Evolutionary conservation across 495 filamentous ascomycete genomes (phyloP).

Genomic region (Penicillium turbatum): DNA sequence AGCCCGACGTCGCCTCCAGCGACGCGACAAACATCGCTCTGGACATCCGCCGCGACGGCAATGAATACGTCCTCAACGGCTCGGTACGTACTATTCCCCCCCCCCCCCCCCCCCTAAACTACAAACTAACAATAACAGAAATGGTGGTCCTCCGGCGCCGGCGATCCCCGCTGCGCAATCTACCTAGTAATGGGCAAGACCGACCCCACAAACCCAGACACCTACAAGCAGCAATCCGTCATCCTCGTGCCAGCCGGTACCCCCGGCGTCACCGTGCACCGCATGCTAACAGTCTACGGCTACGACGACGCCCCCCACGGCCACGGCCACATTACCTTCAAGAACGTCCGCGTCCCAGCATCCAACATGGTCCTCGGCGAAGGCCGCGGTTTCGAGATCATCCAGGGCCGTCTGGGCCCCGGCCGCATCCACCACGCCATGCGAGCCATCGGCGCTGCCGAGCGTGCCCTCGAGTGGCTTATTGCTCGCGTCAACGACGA

Average conservation of each 20-base stretch:
- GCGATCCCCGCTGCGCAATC: slow-evolving; percentile 82
- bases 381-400: slow-evolving; percentile 93
- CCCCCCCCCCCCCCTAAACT: background rate
- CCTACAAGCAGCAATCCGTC: slow-evolving; percentile 85
- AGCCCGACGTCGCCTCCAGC: slow-evolving; percentile 77
- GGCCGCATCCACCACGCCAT: slow-evolving; percentile 94
- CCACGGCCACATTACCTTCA: slow-evolving; percentile 84
- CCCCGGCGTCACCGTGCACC: slow-evolving; percentile 74
- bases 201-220: slow-evolving; percentile 63
- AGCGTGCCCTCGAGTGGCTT: slow-evolving; percentile 83
- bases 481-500: slow-evolving; percentile 86
- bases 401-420: slow-evolving; percentile 86
- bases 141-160: slow-evolving; percentile 95
- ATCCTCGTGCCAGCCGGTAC: slow-evolving; percentile 73
- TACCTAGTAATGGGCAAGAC: slow-evolving; percentile 93
- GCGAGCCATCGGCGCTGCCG: slow-evolving; percentile 83
- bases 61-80: slow-evolving; percentile 82
- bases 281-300: slow-evolving; percentile 85
- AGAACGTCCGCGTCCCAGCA: slow-evolving; percentile 75
- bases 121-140: slow-evolving; percentile 49
- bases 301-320: slow-evolving; percentile 95
- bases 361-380: slow-evolving; percentile 80
- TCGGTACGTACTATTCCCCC: slow-evolving; percentile 49
- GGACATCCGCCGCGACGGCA: slow-evolving; percentile 71
- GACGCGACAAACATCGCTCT: slow-evolving; percentile 88